phyloP scores from a whole-genome alignment of 2,329 filamentous ascomycete genomes.

The Trichoderma cornu-damae region DNA sequence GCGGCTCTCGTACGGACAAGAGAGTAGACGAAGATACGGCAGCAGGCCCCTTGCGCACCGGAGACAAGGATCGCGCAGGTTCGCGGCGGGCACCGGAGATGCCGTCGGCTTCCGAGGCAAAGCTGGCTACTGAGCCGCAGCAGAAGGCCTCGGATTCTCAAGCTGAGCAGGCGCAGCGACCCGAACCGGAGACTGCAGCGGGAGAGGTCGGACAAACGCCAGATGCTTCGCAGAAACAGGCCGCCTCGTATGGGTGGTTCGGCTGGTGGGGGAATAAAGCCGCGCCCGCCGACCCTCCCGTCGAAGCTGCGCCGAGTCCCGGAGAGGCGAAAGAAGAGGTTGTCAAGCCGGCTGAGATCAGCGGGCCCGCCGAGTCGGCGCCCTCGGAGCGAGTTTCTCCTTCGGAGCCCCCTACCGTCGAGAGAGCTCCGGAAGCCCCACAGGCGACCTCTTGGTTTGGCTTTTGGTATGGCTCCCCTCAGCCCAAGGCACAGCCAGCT shows the following conservation, averaged over 20 bases:
- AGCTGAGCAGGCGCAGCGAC: neutral
- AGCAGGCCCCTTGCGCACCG: neutral
- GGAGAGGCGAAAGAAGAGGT: conserved; percentile 8
- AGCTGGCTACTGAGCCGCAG: neutral
- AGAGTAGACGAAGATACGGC: neutral
- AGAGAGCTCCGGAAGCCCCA: conserved; percentile 20
- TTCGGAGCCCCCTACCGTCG: conserved; percentile 20
- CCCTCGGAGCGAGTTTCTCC: conserved; percentile 21
- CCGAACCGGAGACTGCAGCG: conserved; percentile 24
- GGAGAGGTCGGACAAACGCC: neutral
- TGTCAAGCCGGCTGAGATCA: neutral
- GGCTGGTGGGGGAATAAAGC: conserved; percentile 46
- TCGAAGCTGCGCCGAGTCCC: neutral
- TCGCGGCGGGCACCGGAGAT: neutral
- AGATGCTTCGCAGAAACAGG: conserved; percentile 19
- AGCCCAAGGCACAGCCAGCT: conserved; percentile 19
- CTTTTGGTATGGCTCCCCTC: conserved; percentile 34
- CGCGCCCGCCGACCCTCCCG: conserved; percentile 26
- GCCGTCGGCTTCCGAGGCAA: neutral
- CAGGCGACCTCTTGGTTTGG: conserved; percentile 37
- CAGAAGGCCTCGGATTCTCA: neutral
- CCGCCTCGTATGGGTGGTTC: conserved; percentile 48
- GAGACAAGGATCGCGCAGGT: neutral
- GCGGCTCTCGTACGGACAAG: neutral
- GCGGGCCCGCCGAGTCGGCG: conserved; percentile 19